Evolutionary conservation across 2,329 filamentous ascomycete genomes (phyloP).

Genomic region (Hymenoscyphus salicellus): DNA sequence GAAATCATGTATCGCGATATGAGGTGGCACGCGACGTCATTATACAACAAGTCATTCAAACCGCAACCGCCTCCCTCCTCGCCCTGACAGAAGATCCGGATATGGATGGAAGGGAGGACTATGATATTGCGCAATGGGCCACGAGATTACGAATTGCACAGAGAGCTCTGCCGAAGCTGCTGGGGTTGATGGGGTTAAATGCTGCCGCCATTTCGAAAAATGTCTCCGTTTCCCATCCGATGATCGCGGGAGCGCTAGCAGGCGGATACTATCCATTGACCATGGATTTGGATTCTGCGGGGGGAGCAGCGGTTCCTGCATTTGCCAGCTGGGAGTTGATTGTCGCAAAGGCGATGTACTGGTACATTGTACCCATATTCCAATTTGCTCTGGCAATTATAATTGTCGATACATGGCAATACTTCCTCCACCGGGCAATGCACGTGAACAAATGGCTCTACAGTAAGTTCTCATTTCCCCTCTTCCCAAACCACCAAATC

Average conservation of each 20-base stretch:
- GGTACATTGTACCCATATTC: constrained; percentile 68
- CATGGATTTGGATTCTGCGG: constrained; percentile 53
- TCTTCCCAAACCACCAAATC: constrained; percentile 26
- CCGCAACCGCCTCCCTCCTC: constrained; percentile 64
- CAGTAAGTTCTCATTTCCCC: constrained; percentile 56
- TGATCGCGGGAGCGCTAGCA: constrained; percentile 70
- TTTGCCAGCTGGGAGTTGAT: constrained; percentile 83
- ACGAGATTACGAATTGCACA: constrained; percentile 76
- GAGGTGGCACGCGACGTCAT: constrained; percentile 89
- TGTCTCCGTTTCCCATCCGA: constrained; percentile 66
- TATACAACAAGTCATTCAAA: constrained; percentile 88
- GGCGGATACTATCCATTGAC: constrained; percentile 79
- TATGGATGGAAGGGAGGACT: constrained; percentile 72
- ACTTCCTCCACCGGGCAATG: constrained; percentile 95
- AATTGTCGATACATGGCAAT: constrained; percentile 95
- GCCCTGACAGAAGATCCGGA: constrained; percentile 71
- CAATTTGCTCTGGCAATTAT: constrained; percentile 74
- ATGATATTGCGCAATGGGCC: constrained; percentile 88
- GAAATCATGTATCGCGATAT: constrained; percentile 85
- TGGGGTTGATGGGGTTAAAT: constrained; percentile 74
- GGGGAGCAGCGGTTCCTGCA: constrained; percentile 56
- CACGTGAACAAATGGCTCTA: constrained; percentile 97
- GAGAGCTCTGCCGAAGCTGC: constrained; percentile 67
- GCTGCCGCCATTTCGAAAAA: constrained; percentile 72
- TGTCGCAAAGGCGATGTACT: constrained; percentile 75